Evolutionary conservation across 805 yeast genomes (phyloP), one percentile per base, ranked within the genome.

Genomic region (Pichia gijzeniarum): DNA sequence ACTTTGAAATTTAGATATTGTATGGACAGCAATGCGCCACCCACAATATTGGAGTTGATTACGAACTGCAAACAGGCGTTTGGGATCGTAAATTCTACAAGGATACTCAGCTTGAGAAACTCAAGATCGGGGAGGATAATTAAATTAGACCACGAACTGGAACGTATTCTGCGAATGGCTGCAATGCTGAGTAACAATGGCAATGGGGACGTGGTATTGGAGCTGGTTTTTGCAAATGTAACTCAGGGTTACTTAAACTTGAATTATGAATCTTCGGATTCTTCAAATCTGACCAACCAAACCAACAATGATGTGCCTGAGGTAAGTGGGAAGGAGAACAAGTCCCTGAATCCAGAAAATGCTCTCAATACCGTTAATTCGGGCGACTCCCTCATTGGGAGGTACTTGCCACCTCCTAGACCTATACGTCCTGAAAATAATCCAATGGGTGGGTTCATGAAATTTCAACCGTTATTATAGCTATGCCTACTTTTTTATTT

Each of bases 31-130:
- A 77, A 83, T 38, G 83, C 95, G 0, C 83, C 95, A 6, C 98
- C 98, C 2, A 82, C 93, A 0, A 66, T 81, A 34, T 57, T 73
- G 25, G 98, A 90, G 62, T 64, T 90, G n/a, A 55, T 88, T 12
- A 85, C 84, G 46, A 89, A 88, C 59, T 88, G 87, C 14, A 78
- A 77, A 44, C 69, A 73, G 41, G 85, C 90, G 20, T 90, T 90
- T 61, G 73, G 76, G n/a, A 74, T 80, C 28, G 64, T 69, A 14
- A 63, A 62, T 44, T 54, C 60, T 18, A 58, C 59, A 20, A 50
- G 64, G 37, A 61, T 65, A 12, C 53, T 73, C 18, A 63, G 66
- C 27, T 58, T 73, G 10, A 56, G 64, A 46, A 60, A 71, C 53
- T 41, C 53, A 21, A 59, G 55, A 30, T 57, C 62, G 28, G 53